Conservation (phyloP, 306 rosid species). For the Cicer chorassanicum region DNA sequence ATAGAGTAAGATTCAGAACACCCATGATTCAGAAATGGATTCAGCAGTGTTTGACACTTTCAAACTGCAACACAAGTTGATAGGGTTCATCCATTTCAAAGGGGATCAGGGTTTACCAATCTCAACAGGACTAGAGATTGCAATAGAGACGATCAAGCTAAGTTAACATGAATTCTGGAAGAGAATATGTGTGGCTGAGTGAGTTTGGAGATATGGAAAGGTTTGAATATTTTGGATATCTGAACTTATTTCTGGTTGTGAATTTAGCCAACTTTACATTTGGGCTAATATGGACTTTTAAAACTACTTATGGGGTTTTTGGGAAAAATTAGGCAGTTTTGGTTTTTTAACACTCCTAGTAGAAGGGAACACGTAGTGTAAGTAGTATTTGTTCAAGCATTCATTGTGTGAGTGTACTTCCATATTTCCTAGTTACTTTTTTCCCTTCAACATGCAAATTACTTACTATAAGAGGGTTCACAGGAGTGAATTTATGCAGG, state of each 20-base stretch:
- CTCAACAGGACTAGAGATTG: neutral
- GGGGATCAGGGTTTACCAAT: neutral
- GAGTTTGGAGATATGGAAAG: neutral
- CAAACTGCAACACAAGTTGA: neutral
- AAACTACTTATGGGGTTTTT: neutral
- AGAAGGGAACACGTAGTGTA: slow-evolving; percentile 7
- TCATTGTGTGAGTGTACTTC: neutral
- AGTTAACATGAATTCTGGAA: neutral
- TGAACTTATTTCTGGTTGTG: neutral
- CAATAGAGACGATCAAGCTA: neutral
- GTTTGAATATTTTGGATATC: neutral
- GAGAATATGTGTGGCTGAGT: neutral
- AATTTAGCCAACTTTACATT: neutral
- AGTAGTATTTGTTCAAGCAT: neutral
- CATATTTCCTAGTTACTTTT: neutral
- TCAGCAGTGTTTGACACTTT: neutral
- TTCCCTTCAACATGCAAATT: slow-evolving; percentile 27
- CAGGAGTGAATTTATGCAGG: slow-evolving; percentile 76
- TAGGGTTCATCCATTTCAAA: neutral
- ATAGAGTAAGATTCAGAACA: too few relatives aligned
- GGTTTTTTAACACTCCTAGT: neutral
- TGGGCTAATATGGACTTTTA: slow-evolving; percentile 4
- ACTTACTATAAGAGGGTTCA: slow-evolving; percentile 47
- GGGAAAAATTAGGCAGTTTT: neutral
- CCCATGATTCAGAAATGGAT: neutral